Evolutionary conservation across 1,284 basidiomycete species (phyloP), one percentile per base, ranked within the genome.

Genomic region (Irpex sp.): DNA sequence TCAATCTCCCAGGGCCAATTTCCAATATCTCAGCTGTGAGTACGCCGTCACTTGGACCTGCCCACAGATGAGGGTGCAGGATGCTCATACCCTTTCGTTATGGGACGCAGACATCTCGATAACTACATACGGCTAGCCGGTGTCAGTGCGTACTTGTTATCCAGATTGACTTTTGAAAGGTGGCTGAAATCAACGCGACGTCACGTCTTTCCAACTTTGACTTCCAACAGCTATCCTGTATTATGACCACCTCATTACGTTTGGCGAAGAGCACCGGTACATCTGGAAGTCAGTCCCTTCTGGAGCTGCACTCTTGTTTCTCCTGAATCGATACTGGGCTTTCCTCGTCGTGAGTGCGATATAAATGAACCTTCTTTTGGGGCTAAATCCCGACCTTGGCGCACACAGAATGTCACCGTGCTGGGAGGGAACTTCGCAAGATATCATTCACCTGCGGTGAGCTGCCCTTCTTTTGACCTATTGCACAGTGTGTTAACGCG

Each of bases 311-410:
- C 50, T 57, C 8, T 51, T 70, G 11, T 74, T 74, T 62, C 63
- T 68, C 15, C 35, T 74, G 39, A 74, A 74, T 58, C 69, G 72
- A 1, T 74, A 74, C 55, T 66, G 72, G 51, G 69, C 71, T 1
- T 51, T 72, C 13, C 63, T 74, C 26, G 70, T 66, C 21, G 72
- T 74, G 58, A 58, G 69, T 67, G n/a, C 8, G n/a, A 21, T 6
- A 11, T 9, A 33, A 1, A 13, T 13, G 19, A 11, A 15, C 39
- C 39, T 26, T 26, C 3, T 26, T 26, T 26, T 4, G 26, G 26
- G 26, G 26, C 26, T 26, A 26, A 15, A 43, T 43, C 39, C 39
- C 4, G 39, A 43, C 39, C 2, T 43, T 9, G 39, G 11, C 8
- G 15, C 39, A 15, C 39, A 8, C 46, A 74, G 72, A 69, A 72